Evolutionary conservation across 768 basidiomycete genomes (phyloP), one percentile per base, ranked within the genome.

Genomic region (Leccinum variicolor): DNA sequence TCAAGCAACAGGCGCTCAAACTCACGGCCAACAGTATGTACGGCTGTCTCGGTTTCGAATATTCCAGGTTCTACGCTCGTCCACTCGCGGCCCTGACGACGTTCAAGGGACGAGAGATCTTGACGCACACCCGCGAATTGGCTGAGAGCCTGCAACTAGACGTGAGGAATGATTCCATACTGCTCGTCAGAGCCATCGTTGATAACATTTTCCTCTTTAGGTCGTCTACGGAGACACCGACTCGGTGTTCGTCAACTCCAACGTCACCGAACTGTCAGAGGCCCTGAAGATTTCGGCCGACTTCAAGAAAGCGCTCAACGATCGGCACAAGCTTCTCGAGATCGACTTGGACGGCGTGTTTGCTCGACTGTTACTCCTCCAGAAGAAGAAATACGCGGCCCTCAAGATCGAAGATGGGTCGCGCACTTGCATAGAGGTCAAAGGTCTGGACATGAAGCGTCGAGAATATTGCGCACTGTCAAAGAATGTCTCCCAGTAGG

Each of bases 21-120:
- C 85, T 98, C 33, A 99, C 97, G 4, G 97, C 97, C 50, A 98
- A 99, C 77, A 95, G 92, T 79, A 99, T 98, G 97, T 99, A 99
- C 73, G 97, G 97, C 17, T 99, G 97, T 79, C 86, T 99, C 21
- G 97, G 97, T 50, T 98, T 98, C 69, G 94, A 95, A 68, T 90
- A 94, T 64, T 98, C 97, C 10, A 79, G 97, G 51, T 98, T 98
- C 79, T 98, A 94, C 63, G 97, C 97, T 21, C 84, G 92, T 45
- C 94, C 95, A 0, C 84, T 99, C n/a, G 97, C 97, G 15, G 94
- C 97, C 46, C 81, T 99, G 50, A 98, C 95, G 21, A 99, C 97
- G 0, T 94, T 85, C 83, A 98, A 96, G 73, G 97, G 97, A 66
- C 88, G 97, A 72, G 94, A 98, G 74, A 98, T 98, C 66, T 72